These are phyloP conservation scores for Mucor irregularis DNA, from an alignment of 371 early-diverging fungal species.

Conservation along the genomic window DNA sequence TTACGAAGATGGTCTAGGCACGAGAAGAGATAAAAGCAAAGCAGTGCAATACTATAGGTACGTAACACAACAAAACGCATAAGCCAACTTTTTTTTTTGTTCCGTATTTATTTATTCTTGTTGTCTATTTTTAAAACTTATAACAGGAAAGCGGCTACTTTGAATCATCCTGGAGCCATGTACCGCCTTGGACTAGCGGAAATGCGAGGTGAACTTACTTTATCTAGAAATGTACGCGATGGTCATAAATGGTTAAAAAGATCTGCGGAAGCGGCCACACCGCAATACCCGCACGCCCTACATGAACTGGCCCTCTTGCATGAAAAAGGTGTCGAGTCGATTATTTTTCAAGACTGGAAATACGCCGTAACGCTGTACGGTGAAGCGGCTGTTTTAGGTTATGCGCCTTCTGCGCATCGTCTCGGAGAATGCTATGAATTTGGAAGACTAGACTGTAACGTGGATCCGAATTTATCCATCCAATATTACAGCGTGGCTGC, in stretches of 20 bases:
- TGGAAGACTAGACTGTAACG: conserved; percentile 59
- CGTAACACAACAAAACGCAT: background rate
- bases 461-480: conserved; percentile 75
- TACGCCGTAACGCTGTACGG: conserved; percentile 69
- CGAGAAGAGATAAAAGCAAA: conserved; percentile 51
- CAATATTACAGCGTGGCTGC: conserved; percentile 84
- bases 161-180: conserved; percentile 73
- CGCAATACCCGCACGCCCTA: conserved; percentile 79
- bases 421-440: conserved; percentile 87
- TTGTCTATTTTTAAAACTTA: background rate
- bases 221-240: conserved; percentile 54
- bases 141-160: conserved; percentile 70
- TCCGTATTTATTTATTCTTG: background rate
- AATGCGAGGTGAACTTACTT: conserved; percentile 70
- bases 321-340: conserved; percentile 67
- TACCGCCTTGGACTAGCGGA: conserved; percentile 72
- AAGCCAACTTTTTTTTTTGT: background rate
- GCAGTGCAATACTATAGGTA: conserved; percentile 68
- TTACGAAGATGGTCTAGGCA: conserved; percentile 68
- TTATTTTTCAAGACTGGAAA: conserved; percentile 68
- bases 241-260: conserved; percentile 81
- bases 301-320: conserved; percentile 76
- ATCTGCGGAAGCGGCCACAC: conserved; percentile 72
- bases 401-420: conserved; percentile 72
- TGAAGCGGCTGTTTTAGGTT: conserved; percentile 61